Evolutionary conservation across 495 filamentous ascomycete species (phyloP), one percentile per base, ranked within the genome.

Genomic region (Daldinia bambusicola): DNA sequence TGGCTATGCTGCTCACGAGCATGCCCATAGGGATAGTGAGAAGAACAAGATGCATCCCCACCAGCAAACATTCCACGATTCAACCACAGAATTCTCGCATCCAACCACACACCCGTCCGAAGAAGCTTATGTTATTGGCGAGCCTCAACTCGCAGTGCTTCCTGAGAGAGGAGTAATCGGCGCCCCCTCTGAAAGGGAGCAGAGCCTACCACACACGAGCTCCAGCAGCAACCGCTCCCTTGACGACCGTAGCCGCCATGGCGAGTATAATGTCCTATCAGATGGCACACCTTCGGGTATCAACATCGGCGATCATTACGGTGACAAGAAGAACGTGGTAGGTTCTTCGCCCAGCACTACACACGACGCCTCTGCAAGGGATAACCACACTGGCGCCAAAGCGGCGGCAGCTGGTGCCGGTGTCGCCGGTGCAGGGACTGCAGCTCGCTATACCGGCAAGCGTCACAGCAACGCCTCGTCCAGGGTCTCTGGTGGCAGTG

Each of bases 251-350:
- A 66, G 37, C 32, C 67, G 65, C 1, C 53, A 67, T 4, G 65
- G 70, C 56, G 50, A 76, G 13, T 73, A 78, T 45, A 72, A 74
- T 31, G 58, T 45, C 9, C 38, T 78, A 13, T 12, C 61, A 6
- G 71, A 66, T 38, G 72, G 72, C 1, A 75, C 72, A 0, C 58
- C 76, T 7, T 76, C 78, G 0, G 76, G 76, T 2, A 53, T 75
- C 12, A 60, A 70, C 59, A 48, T 31, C 14, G 45, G 45, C 6
- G 50, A 45, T 10, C 57, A 70, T 32, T 34, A 56, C 2, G 36
- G 13, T 2, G 43, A 56, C 26, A 51, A 41, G 12, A 37, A 40
- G 34, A 36, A 53, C 16, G 41, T 12, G 0, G 9, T 40, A 2
- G 6, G 16, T 1, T 37, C 62, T 0, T 55, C 62, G 9, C 53